These are phyloP conservation scores for Talaromyces liani DNA, from an alignment of 495 filamentous ascomycete genomes.

Conservation along the genomic window DNA sequence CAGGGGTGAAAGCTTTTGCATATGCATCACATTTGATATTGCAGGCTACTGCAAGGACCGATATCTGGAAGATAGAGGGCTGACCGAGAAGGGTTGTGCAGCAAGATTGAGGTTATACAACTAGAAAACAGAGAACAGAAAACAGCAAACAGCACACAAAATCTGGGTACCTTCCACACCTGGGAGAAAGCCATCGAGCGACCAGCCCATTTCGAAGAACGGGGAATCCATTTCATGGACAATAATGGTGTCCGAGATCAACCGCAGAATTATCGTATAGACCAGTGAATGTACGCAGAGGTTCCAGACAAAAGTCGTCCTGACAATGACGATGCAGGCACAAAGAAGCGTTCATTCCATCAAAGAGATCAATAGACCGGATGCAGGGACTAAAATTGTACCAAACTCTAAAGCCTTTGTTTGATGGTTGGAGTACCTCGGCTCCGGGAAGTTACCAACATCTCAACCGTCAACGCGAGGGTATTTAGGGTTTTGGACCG, in stretches of 20 bases:
- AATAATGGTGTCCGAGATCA: neutral
- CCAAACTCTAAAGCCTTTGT: neutral
- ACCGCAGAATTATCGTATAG: neutral
- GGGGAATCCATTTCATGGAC: neutral
- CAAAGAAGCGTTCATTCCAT: neutral
- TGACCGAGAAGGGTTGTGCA: neutral
- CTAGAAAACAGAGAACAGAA: neutral
- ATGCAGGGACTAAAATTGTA: neutral
- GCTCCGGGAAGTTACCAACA: neutral
- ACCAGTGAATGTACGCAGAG: neutral
- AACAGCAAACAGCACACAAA: neutral
- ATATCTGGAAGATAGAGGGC: neutral
- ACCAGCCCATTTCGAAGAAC: neutral
- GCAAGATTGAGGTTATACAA: neutral
- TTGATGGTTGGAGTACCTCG: neutral
- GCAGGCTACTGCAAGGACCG: neutral
- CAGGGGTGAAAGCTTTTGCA: conserved; percentile 6
- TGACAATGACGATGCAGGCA: neutral
- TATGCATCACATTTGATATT: neutral
- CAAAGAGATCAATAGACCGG: neutral
- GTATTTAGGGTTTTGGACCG: too few species aligned
- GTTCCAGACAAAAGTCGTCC: neutral
- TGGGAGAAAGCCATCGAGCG: neutral
- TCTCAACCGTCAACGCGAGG: neutral
- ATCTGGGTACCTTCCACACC: neutral